phyloP scores from a whole-genome alignment of 257 asterid species.

The Nicotiana otophora region DNA sequence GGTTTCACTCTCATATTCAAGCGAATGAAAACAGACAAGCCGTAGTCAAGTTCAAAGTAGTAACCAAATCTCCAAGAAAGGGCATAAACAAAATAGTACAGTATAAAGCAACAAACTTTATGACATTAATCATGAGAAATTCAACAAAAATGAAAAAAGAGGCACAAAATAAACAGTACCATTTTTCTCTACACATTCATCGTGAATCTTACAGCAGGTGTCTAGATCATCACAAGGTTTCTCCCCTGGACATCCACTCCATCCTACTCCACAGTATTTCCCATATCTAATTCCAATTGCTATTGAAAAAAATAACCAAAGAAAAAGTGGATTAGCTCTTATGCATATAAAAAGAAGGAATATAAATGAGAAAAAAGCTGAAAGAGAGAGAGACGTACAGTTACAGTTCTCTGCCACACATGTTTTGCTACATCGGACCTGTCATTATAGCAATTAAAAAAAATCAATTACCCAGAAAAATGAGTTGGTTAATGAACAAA shows the following conservation, averaged over 20 bases:
- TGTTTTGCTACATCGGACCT: slow-evolving; percentile 31
- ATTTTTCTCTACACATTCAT: slow-evolving; percentile 63
- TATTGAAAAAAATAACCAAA: slow-evolving; percentile 15
- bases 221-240: slow-evolving; percentile 93
- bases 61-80: background rate
- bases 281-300: slow-evolving; percentile 84
- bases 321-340: background rate
- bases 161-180: slow-evolving; percentile 37
- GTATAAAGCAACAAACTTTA: background rate
- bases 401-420: slow-evolving; percentile 75
- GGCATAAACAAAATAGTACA: background rate
- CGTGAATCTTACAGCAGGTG: slow-evolving; percentile 86
- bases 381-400: slow-evolving; percentile 9
- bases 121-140: background rate
- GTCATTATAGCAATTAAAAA: background rate
- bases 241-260: slow-evolving; percentile 93
- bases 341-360: background rate
- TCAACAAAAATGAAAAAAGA: background rate
- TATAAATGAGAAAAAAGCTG: background rate
- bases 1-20: background rate
- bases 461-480: too few relatives aligned
- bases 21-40: background rate
- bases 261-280: slow-evolving; percentile 92
- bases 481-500: background rate
- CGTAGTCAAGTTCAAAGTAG: background rate